Conservation (phyloP, 768 basidiomycete genomes). For the Kwoniella bestiolae region DNA sequence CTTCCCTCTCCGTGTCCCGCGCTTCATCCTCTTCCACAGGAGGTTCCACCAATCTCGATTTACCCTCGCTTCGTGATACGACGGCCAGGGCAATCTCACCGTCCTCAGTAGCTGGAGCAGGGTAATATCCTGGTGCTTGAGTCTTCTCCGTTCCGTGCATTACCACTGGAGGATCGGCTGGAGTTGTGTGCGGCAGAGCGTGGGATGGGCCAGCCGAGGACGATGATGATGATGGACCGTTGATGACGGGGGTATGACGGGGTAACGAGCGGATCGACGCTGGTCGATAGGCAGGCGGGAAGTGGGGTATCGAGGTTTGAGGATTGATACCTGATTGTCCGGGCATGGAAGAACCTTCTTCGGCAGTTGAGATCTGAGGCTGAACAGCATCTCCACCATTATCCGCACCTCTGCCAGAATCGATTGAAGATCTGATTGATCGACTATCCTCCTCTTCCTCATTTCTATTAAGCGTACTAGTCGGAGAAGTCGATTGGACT, state of each 20-base stretch:
- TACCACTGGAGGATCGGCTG: background rate
- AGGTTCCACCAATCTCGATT: constrained; percentile 28
- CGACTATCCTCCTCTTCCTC: background rate
- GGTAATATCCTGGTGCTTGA: constrained; percentile 51
- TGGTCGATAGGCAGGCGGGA: constrained; percentile 52
- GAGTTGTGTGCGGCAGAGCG: background rate
- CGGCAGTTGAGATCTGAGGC: too few relatives aligned
- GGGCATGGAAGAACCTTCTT: too few relatives aligned
- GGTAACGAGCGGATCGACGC: constrained; percentile 41
- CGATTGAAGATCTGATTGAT: background rate
- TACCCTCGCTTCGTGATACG: constrained; percentile 41
- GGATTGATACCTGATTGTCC: too few relatives aligned
- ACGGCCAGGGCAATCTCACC: constrained; percentile 51
- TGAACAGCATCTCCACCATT: background rate
- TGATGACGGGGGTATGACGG: background rate
- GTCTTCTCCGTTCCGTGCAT: constrained; percentile 37
- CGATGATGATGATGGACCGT: background rate
- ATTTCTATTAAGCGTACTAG: constrained; percentile 3
- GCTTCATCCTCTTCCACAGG: constrained; percentile 21
- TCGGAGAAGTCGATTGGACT: background rate
- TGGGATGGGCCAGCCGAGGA: constrained; percentile 8
- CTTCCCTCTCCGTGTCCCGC: constrained; percentile 13
- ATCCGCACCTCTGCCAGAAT: background rate
- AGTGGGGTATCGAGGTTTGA: constrained; percentile 24
- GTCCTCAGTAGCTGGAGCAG: constrained; percentile 54